phyloP scores from a whole-genome alignment of 2,329 filamentous ascomycete genomes.

The Mollisiaceae sp. region DNA sequence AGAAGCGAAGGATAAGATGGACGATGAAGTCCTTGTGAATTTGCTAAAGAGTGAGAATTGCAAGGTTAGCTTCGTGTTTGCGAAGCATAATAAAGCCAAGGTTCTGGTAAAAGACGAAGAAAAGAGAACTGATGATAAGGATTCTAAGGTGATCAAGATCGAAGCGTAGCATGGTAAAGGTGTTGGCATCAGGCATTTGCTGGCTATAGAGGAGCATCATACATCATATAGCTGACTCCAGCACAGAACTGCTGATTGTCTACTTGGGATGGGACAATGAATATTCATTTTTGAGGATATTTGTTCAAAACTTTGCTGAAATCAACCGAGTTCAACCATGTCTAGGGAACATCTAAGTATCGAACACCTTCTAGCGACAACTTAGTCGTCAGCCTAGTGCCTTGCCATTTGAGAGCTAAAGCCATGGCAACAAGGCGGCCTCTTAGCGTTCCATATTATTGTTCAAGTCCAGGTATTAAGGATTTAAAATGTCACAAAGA shows the following conservation, averaged over 20 bases:
- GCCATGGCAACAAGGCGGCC: not conserved
- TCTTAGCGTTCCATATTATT: not conserved
- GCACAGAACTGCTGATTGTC: not conserved
- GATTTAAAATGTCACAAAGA: not conserved
- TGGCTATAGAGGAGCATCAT: conserved; percentile 5
- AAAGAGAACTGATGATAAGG: conserved; percentile 1
- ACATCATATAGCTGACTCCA: not conserved
- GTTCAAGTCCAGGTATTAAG: not conserved
- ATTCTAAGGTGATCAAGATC: not conserved
- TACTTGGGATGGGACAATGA: not conserved
- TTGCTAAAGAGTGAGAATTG: conserved; percentile 51
- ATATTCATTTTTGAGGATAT: not conserved
- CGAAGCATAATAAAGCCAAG: conserved; percentile 42
- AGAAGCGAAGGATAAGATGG: conserved; percentile 45
- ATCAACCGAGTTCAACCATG: not conserved
- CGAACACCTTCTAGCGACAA: not conserved
- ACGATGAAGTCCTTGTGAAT: conserved; percentile 55
- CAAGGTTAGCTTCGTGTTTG: conserved; percentile 55
- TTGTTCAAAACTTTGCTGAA: not conserved
- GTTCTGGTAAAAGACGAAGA: not conserved
- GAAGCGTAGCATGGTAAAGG: conserved; percentile 20
- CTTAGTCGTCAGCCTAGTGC: not conserved
- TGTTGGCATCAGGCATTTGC: conserved; percentile 11
- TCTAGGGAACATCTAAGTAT: not conserved
- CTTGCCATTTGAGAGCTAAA: not conserved